Evolutionary conservation across 202 grass and related monocot genomes (phyloP).

Genomic region (Panicum hallii): DNA sequence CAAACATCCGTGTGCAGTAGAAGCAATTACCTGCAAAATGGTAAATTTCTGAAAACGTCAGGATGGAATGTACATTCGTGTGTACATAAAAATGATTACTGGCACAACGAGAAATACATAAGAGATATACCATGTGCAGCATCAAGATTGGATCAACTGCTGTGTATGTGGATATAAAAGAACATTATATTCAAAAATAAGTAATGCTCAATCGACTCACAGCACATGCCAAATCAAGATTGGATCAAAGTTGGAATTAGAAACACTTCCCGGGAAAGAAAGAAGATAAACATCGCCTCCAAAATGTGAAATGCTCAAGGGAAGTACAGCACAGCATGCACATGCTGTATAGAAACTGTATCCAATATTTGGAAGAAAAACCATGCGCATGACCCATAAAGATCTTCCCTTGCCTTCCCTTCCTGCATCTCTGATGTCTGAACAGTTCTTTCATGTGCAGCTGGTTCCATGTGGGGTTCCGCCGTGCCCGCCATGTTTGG

Average conservation of each 20-base stretch:
- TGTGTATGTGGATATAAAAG: not conserved
- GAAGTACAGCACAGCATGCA: not conserved
- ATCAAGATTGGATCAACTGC: conserved; percentile 18
- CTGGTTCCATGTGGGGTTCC: conserved; percentile 9
- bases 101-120: not conserved
- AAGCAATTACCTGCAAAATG: not conserved
- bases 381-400: not conserved
- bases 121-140: not conserved
- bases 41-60: not conserved
- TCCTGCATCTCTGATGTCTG: not conserved
- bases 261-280: not conserved
- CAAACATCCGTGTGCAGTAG: not conserved
- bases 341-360: not conserved
- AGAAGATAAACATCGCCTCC: not conserved
- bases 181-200: not conserved
- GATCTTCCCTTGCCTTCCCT: too few relatives aligned
- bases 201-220: not conserved
- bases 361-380: not conserved
- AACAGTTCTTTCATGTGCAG: conserved; percentile 22
- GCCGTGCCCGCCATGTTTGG: not conserved
- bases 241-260: not conserved
- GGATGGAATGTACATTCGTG: not conserved
- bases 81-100: not conserved
- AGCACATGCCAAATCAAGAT: not conserved
- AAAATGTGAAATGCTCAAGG: conserved; percentile 5